Percentiles rank a stretch among this genome's conserved stretches.
Conservation (phyloP, 257 asterid species). For the Nicotiana noctiflora region DNA sequence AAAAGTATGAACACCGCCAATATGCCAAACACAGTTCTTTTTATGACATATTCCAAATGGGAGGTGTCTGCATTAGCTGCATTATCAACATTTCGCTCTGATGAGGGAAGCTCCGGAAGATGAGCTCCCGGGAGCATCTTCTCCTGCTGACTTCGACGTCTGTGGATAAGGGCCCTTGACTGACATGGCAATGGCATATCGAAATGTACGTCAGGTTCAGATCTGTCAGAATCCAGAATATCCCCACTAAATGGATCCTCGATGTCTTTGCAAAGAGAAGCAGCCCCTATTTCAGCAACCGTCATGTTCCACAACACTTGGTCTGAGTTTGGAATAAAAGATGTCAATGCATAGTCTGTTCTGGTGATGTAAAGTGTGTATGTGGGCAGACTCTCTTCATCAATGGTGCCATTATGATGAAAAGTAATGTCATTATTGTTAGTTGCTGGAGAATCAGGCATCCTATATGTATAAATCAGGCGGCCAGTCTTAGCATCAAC, state of each 20-base stretch:
- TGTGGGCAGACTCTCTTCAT: constrained; percentile 35
- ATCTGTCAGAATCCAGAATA: constrained; percentile 32
- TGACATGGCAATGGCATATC: constrained; percentile 85
- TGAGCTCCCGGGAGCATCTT: constrained; percentile 30
- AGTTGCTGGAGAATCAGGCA: constrained; percentile 36
- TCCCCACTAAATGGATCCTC: constrained; percentile 38
- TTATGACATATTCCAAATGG: neutral
- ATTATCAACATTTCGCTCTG: constrained; percentile 59
- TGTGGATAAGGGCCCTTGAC: constrained; percentile 68
- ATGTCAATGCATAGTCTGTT: constrained; percentile 75
- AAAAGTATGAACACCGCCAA: neutral
- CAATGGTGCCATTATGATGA: constrained; percentile 30
- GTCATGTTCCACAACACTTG: constrained; percentile 81
- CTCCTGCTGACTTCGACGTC: constrained; percentile 43
- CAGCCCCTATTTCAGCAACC: constrained; percentile 86
- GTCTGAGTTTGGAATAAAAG: constrained; percentile 75
- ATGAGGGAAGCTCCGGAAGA: constrained; percentile 43
- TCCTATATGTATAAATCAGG: constrained; percentile 42
- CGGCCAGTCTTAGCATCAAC: constrained; percentile 81
- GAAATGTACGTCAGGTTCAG: constrained; percentile 46
- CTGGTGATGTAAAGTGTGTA: constrained; percentile 74
- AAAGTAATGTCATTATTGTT: constrained; percentile 24
- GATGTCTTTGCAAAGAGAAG: constrained; percentile 63
- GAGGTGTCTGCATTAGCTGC: neutral
- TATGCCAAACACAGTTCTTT: neutral